Evolutionary conservation across 257 asterid species (phyloP).

Genomic region (Echium plantagineum): DNA sequence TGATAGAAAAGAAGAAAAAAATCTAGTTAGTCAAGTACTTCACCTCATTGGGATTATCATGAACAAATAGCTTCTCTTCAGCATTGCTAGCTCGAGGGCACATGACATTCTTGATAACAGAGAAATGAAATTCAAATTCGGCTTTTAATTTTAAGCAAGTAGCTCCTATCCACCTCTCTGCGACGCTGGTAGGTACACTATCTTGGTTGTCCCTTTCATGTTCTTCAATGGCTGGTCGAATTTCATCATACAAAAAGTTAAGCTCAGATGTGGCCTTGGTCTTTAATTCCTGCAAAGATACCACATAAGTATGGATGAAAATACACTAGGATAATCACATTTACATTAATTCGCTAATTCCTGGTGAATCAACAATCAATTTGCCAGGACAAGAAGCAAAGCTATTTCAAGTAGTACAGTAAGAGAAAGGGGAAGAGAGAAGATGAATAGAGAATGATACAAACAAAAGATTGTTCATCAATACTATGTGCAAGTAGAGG

Average conservation of each 20-base stretch:
- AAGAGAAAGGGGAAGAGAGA: too few species aligned
- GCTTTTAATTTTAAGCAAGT: conserved; percentile 59
- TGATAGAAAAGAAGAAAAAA: too few species aligned
- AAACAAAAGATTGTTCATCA: too few species aligned
- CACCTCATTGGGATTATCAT: background rate
- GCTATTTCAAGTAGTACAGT: too few species aligned
- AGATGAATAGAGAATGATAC: too few species aligned
- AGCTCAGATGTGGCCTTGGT: conserved; percentile 47
- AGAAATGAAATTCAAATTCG: conserved; percentile 54
- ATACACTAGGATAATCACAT: background rate
- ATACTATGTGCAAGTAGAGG: too few species aligned
- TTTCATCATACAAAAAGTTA: conserved; percentile 56
- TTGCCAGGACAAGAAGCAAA: too few species aligned
- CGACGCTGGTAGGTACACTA: conserved; percentile 59
- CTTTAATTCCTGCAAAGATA: conserved; percentile 45
- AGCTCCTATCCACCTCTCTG: conserved; percentile 86
- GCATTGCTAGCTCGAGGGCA: conserved; percentile 16
- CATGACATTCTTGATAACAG: conserved; percentile 57
- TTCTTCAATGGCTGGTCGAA: conserved; percentile 85
- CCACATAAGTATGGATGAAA: background rate
- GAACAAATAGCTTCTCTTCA: conserved; percentile 15
- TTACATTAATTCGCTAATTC: background rate
- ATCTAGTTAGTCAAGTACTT: too few species aligned
- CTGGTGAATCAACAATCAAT: too few species aligned
- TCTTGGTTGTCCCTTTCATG: conserved; percentile 84